Conservation (phyloP, 139 green algal species). For the Picochlorum sp. region DNA sequence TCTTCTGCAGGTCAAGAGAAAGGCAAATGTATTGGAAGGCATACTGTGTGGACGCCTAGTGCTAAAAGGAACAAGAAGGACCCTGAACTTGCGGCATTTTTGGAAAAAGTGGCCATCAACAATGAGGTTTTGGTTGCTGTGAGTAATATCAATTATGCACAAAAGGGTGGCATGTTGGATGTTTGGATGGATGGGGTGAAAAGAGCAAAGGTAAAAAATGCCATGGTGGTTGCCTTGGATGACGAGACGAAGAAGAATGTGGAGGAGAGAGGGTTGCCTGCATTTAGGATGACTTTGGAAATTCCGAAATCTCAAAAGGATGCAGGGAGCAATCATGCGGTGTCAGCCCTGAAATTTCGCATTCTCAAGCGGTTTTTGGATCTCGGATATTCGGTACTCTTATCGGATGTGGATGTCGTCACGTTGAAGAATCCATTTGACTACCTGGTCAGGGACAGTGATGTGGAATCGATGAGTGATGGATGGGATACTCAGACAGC, state of each 20-base stretch:
- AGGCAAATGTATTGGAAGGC: constrained; percentile 22
- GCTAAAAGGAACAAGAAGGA: constrained; percentile 16
- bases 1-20: background rate
- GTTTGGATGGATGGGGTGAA: constrained; percentile 54
- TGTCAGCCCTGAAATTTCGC: constrained; percentile 69
- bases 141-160: constrained; percentile 38
- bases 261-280: constrained; percentile 28
- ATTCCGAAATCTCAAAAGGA: constrained; percentile 40
- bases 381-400: constrained; percentile 52
- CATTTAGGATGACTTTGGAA: constrained; percentile 25
- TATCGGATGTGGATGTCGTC: constrained; percentile 47
- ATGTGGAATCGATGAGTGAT: constrained; percentile 47
- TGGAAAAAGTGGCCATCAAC: constrained; percentile 39
- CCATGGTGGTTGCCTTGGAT: constrained; percentile 68
- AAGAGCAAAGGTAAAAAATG: constrained; percentile 52
- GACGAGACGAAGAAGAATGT: constrained; percentile 37
- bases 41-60: constrained; percentile 28
- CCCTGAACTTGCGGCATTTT: constrained; percentile 31
- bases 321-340: constrained; percentile 55
- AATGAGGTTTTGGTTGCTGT: constrained; percentile 51
- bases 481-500: constrained; percentile 49
- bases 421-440: constrained; percentile 62
- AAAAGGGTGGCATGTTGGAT: constrained; percentile 49
- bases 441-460: constrained; percentile 54
- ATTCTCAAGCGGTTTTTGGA: constrained; percentile 54